These are phyloP conservation scores for Leccinum fibrillosum DNA, from an alignment of 768 basidiomycete genomes.

Conservation along the genomic window DNA sequence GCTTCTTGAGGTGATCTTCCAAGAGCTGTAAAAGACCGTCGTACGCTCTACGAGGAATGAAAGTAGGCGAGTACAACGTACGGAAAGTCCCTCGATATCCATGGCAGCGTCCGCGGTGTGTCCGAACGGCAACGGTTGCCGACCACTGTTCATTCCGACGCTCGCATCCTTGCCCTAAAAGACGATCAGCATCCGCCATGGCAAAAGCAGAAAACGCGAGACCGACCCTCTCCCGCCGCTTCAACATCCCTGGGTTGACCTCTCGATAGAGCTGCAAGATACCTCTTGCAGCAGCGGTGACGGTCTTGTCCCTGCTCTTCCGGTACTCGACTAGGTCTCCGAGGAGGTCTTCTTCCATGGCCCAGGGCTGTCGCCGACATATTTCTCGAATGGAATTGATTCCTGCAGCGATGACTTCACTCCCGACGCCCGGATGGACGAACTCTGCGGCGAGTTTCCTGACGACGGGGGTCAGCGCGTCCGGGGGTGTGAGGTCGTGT, in stretches of 20 bases:
- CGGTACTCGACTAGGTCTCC: conserved; percentile 92
- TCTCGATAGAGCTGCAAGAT: conserved; percentile 91
- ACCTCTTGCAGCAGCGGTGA: conserved; percentile 85
- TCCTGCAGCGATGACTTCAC: conserved; percentile 95
- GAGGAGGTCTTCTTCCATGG: conserved; percentile 92
- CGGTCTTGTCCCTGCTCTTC: conserved; percentile 93
- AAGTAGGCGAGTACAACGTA: conserved; percentile 36
- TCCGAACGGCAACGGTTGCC: conserved; percentile 77
- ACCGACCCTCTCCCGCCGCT: conserved; percentile 77
- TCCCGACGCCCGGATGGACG: conserved; percentile 94
- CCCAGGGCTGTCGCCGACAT: conserved; percentile 93
- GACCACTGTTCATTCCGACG: conserved; percentile 65
- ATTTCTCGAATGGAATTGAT: conserved; percentile 93
- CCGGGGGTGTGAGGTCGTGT: conserved; percentile 93
- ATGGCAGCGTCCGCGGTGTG: conserved; percentile 69
- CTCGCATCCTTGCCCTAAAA: conserved; percentile 84
- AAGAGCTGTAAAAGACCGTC: conserved; percentile 53
- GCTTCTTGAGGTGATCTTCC: conserved; percentile 78
- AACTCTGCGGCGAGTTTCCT: conserved; percentile 94
- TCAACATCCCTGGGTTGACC: conserved; percentile 91
- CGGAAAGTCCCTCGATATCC: conserved; percentile 87
- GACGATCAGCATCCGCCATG: background rate
- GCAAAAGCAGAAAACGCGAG: background rate
- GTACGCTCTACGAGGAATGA: background rate
- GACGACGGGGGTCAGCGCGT: conserved; percentile 84